These are phyloP conservation scores for Citrus mangshanensis DNA, from an alignment of 345 rosid species.

Conservation along the genomic window DNA sequence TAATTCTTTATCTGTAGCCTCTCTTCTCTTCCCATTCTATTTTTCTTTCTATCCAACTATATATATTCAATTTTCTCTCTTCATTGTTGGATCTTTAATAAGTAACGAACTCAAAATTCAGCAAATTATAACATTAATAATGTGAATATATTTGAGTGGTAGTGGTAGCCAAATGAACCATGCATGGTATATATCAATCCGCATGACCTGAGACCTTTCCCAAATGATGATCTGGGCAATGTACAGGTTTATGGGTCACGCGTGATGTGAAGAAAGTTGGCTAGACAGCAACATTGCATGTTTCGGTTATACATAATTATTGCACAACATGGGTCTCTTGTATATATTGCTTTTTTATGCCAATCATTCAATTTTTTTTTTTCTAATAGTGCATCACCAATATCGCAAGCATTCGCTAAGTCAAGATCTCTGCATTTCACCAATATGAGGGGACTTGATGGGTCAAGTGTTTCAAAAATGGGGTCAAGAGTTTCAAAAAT, in stretches of 20 bases:
- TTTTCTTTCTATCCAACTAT: neutral
- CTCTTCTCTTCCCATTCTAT: neutral
- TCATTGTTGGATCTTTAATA: neutral
- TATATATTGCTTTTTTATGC: slow-evolving; percentile 10
- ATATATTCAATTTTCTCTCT: neutral
- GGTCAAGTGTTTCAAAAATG: neutral
- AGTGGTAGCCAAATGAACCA: neutral
- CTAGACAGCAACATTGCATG: neutral
- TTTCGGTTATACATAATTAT: neutral
- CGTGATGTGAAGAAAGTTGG: neutral
- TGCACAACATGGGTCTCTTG: slow-evolving; percentile 13
- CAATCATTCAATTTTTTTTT: neutral
- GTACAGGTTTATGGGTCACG: neutral
- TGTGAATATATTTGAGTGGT: neutral
- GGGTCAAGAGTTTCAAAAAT: neutral
- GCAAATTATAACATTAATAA: neutral
- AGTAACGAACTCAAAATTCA: neutral
- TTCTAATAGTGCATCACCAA: neutral
- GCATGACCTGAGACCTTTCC: neutral
- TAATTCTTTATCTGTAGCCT: neutral
- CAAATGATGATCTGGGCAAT: neutral
- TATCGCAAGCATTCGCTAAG: neutral
- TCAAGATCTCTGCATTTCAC: neutral
- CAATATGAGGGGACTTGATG: neutral
- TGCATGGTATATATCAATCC: neutral